Base-by-base conservation (phyloP, 2,329 filamentous ascomycete genomes). In the Ophiostoma pallidulum region DNA sequence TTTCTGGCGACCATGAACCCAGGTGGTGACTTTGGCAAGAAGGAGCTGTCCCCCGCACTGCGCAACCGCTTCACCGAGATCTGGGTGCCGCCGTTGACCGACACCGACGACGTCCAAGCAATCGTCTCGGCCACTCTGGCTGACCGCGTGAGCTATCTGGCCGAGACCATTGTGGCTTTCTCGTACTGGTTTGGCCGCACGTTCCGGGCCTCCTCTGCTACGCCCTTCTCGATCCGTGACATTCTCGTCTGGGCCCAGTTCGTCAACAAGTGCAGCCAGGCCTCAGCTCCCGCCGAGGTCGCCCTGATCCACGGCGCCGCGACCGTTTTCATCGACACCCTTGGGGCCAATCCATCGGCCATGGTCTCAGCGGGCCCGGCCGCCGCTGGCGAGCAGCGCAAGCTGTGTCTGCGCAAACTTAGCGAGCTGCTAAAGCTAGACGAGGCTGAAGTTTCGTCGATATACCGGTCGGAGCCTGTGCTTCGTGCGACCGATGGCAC, bases 1-100 rank as follows among this genome's bases (percentile, higher is more conserved):
- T 96, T 98, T 65, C 78, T 98, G 51, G 91, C 92, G 4, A 98
- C 92, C 0, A 99, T 99, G 92, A 99, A 99, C 56, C 92, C 92
- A 8, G 94, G 94, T 43, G 92, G 94, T 39, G 92, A 99, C 61
- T 98, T 97, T 62, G 92, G 92, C 54, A 99, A 99, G 68, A 88
- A 91, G 57, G 92, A 99, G 63, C 75, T 99, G 12, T 98, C 92
- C 1, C 92, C 92, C 3, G 94, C 92, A 13, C 70, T 99, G 51
- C 78, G 92, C 39, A 98, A 99, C 62, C 86, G 92, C 51, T 95
- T 99, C 62, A 99, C 92, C 0, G 92, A 99, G 65, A 96, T 99
- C 8, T 98, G 92, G 92, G 92, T 97, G 0, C 89, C 92, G 1
- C 78, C 90, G 1, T 69, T 97, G 50, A 89, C 88, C 1, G 86